phyloP scores from a whole-genome alignment of 805 yeast genomes.

The Nakazawaea ambrosiae region DNA sequence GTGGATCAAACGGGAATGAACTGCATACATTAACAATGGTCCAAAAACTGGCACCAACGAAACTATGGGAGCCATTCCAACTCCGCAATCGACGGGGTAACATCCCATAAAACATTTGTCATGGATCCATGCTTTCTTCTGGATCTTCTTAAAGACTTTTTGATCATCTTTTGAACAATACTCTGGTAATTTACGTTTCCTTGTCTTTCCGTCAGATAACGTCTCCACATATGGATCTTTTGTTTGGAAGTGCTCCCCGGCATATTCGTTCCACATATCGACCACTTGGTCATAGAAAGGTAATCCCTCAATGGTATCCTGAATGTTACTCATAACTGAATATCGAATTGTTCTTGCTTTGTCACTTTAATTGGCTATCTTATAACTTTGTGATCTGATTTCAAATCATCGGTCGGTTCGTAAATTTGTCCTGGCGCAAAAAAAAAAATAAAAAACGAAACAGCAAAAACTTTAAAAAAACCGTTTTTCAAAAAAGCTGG shows the following conservation, averaged over 20 bases:
- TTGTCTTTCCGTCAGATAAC: constrained; percentile 41
- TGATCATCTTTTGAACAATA: constrained; percentile 52
- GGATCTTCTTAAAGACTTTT: constrained; percentile 66
- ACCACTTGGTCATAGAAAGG: constrained; percentile 54
- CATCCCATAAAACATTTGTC: constrained; percentile 82
- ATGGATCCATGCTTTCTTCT: constrained; percentile 77
- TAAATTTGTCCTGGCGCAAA: too few relatives aligned
- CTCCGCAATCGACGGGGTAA: constrained; percentile 64
- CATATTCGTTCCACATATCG: constrained; percentile 58
- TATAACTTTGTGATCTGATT: neutral
- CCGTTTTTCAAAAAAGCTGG: too few relatives aligned
- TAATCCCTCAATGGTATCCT: constrained; percentile 24
- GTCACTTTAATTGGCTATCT: neutral
- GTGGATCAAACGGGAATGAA: constrained; percentile 62
- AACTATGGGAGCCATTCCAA: constrained; percentile 73
- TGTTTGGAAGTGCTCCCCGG: constrained; percentile 56
- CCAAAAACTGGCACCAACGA: constrained; percentile 79
- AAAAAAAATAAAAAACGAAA: too few relatives aligned
- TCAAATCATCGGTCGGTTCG: too few relatives aligned
- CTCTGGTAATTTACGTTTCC: constrained; percentile 54
- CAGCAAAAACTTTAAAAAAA: too few relatives aligned
- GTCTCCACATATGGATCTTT: constrained; percentile 61
- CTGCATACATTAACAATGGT: constrained; percentile 70
- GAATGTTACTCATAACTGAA: constrained; percentile 8
- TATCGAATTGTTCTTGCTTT: neutral